Conservation (phyloP, 441 rosid species). For the Pelargonium citronellum region DNA sequence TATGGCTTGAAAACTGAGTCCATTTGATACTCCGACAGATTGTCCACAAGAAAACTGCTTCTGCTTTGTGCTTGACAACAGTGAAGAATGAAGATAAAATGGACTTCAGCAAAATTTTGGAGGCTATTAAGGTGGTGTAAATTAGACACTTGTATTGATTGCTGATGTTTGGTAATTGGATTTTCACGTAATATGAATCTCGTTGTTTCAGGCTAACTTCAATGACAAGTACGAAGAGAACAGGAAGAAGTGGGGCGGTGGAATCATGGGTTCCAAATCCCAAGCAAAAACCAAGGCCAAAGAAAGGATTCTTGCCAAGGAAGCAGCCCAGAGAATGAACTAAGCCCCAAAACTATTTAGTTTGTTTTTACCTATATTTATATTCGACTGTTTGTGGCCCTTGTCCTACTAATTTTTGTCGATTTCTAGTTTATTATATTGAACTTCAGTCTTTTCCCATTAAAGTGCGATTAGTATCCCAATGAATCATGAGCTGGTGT, state of each 20-base stretch:
- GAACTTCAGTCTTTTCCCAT: too few relatives aligned
- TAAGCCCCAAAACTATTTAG: conserved; percentile 16
- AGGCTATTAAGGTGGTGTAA: conserved; percentile 52
- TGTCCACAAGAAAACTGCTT: conserved; percentile 83
- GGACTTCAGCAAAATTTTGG: conserved; percentile 71
- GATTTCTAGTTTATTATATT: too few relatives aligned
- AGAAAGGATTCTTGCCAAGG: conserved; percentile 72
- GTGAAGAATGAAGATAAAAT: conserved; percentile 74
- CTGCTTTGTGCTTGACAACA: conserved; percentile 70
- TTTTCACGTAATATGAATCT: not conserved
- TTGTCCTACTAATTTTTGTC: not conserved
- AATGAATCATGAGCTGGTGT: too few relatives aligned
- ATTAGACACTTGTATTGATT: not conserved
- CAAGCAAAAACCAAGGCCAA: conserved; percentile 79
- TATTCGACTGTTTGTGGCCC: not conserved
- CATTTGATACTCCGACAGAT: conserved; percentile 32
- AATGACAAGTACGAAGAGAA: conserved; percentile 87
- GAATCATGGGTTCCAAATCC: conserved; percentile 87
- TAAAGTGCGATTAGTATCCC: too few relatives aligned
- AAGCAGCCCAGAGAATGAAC: conserved; percentile 75
- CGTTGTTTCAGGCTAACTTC: conserved; percentile 58
- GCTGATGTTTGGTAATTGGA: not conserved
- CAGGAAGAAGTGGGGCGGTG: conserved; percentile 97
- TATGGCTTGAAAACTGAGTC: not conserved
- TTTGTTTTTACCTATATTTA: not conserved